A percentile compares a stretch with the other conserved stretches of the same genome.
These are phyloP conservation scores for Akebia trifoliata DNA, from an alignment of 164 flowering plant species.

Conservation along the genomic window DNA sequence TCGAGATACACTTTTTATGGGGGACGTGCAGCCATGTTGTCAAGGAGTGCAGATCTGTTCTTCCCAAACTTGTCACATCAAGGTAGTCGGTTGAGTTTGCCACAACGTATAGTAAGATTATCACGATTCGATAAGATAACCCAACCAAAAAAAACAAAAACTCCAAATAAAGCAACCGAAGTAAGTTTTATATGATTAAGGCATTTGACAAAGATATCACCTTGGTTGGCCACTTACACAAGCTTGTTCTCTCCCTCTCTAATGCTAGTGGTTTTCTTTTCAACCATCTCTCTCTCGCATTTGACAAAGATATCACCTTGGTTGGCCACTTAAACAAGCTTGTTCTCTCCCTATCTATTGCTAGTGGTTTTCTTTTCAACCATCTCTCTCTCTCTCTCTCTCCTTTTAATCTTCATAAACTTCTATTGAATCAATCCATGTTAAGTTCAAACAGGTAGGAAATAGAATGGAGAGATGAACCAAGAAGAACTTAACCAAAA, in stretches of 20 bases:
- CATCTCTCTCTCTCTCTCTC: background rate
- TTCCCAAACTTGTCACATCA: too few species aligned
- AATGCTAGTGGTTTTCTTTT: conserved; percentile 36
- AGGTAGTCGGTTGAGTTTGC: too few species aligned
- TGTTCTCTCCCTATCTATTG: background rate
- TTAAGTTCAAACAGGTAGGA: conserved; percentile 12
- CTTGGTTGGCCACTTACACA: conserved; percentile 42
- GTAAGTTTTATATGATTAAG: conserved; percentile 13
- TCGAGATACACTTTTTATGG: too few species aligned
- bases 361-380: conserved; percentile 19
- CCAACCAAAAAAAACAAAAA: conserved; percentile 12
- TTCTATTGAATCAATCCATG: too few species aligned
- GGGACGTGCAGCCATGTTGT: too few species aligned
- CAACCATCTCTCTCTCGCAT: conserved; percentile 9
- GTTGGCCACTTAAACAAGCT: conserved; percentile 39
- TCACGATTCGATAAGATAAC: too few species aligned
- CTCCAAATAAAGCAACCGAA: background rate
- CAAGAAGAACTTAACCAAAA: too few species aligned
- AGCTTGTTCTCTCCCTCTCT: conserved; percentile 13
- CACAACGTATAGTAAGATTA: too few species aligned
- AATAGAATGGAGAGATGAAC: background rate
- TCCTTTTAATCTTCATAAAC: too few species aligned
- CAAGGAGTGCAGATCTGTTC: too few species aligned
- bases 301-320: conserved; percentile 26
- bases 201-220: conserved; percentile 23